Base-by-base conservation (phyloP, 176 grass and related monocot genomes). In the Triticum timopheevii region DNA sequence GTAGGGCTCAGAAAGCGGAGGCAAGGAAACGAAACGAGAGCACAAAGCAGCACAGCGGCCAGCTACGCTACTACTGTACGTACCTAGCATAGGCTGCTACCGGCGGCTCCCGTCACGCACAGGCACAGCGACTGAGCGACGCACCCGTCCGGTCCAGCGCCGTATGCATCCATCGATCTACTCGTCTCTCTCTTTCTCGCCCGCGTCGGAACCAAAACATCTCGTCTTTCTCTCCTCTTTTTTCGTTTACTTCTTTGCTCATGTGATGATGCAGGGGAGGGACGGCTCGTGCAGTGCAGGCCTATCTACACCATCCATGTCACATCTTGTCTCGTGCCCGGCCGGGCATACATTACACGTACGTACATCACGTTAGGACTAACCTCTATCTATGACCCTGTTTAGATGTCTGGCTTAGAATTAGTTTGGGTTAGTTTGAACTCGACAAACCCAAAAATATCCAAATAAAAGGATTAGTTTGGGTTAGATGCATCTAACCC, bases 301-400 rank as follows among this genome's bases (percentile, higher is more conserved):
- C n/a, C 59, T 71, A 20, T 50, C 59, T 49, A 20, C 36, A 10
- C 56, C 63, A 69, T 89, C 83, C 69, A 11, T 4, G 62, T 82
- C 88, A 52, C 72, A 39, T 82, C 78, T 22, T 77, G 83, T 76
- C 66, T 33, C 68, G 30, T 49, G 39, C 10, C 38, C 61, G 33
- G 7, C 9, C 31, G 27, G 15, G 16, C 9, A 76, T 64, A 11
- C 40, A 72, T 11, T 76, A 24, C 70, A 72, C 20, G 2, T 13
- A 72, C 35, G 31, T 31, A 31, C 31, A 31, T 31, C 31, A 31
- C 31, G 31, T 31, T 31, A 31, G 31, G 3, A 3, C 31, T 31
- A 31, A 31, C 31, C 31, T 31, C 31, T 30, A 30, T 30, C 28
- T 30, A 30, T n/a, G n/a, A n/a, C n/a, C n/a, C n/a, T n/a, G n/a